These are phyloP conservation scores for Cladosporium colombiae DNA, from an alignment of 2,329 filamentous ascomycete species.

Conservation along the genomic window DNA sequence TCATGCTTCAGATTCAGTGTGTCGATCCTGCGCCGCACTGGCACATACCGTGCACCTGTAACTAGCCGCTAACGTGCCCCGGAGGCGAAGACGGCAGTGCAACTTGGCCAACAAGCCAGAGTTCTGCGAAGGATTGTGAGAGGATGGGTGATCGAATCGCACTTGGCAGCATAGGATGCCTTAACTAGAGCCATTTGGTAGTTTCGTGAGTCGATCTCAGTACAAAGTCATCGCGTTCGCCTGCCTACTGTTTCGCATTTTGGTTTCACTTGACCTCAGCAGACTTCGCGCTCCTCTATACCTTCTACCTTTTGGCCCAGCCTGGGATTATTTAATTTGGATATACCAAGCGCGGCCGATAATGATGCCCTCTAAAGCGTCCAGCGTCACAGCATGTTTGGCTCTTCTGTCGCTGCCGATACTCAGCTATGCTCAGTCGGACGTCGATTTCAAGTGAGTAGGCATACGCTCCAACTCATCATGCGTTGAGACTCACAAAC, in stretches of 20 bases:
- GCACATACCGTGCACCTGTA: not conserved
- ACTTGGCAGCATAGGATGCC: not conserved
- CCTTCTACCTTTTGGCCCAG: too few relatives aligned
- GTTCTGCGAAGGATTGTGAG: not conserved
- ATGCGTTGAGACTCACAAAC: not conserved
- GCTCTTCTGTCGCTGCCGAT: not conserved
- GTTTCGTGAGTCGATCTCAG: not conserved
- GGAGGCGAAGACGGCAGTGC: not conserved
- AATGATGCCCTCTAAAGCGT: not conserved
- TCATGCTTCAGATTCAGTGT: too few relatives aligned
- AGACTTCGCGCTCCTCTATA: not conserved
- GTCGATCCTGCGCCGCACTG: too few relatives aligned
- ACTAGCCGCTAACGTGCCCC: not conserved
- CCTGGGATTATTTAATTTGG: not conserved
- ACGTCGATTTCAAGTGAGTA: not conserved
- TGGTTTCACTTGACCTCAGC: not conserved
- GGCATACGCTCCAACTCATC: too few relatives aligned
- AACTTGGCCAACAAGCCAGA: not conserved
- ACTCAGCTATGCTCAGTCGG: not conserved
- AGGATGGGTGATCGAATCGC: not conserved
- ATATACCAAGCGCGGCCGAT: not conserved
- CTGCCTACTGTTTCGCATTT: too few relatives aligned
- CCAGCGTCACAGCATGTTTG: not conserved
- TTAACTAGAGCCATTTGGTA: not conserved
- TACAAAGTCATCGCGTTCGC: not conserved